These are phyloP conservation scores for Neurospora tetraspora DNA, from an alignment of 495 filamentous ascomycete species.

Conservation along the genomic window DNA sequence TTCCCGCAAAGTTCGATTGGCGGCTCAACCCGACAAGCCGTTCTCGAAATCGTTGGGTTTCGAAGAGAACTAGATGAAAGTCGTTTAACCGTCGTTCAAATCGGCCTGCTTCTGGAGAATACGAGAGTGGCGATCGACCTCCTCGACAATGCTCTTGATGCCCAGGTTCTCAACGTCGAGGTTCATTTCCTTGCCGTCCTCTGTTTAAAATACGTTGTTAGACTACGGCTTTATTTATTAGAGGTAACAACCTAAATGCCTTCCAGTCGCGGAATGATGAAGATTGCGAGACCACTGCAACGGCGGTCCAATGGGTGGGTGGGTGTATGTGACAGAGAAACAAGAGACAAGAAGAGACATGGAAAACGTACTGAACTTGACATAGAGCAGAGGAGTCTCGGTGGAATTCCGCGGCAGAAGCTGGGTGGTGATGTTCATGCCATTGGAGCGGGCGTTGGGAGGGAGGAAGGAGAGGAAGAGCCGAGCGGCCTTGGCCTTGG, in stretches of 20 bases:
- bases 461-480: constrained; percentile 84
- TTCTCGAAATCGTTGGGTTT: background rate
- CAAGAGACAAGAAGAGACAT: background rate
- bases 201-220: constrained; percentile 28
- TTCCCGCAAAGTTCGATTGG: background rate
- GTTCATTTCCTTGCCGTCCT: constrained; percentile 73
- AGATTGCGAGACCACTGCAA: background rate
- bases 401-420: constrained; percentile 58
- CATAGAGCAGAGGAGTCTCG: constrained; percentile 50
- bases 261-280: no score
- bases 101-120: constrained; percentile 71
- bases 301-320: background rate
- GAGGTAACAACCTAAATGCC: no score
- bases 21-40: background rate
- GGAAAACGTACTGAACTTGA: constrained; percentile 68
- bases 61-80: background rate
- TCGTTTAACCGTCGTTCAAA: constrained; percentile 45
- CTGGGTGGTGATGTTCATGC: constrained; percentile 69
- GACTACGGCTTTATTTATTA: no score
- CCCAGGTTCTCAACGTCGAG: constrained; percentile 63
- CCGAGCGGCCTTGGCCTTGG: constrained; percentile 64
- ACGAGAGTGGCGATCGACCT: constrained; percentile 83
- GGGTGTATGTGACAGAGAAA: background rate
- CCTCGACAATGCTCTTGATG: constrained; percentile 78
- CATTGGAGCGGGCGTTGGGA: constrained; percentile 54